Base-by-base conservation (phyloP, 1,284 basidiomycete genomes). In the Cryptococcus hybrid region DNA sequence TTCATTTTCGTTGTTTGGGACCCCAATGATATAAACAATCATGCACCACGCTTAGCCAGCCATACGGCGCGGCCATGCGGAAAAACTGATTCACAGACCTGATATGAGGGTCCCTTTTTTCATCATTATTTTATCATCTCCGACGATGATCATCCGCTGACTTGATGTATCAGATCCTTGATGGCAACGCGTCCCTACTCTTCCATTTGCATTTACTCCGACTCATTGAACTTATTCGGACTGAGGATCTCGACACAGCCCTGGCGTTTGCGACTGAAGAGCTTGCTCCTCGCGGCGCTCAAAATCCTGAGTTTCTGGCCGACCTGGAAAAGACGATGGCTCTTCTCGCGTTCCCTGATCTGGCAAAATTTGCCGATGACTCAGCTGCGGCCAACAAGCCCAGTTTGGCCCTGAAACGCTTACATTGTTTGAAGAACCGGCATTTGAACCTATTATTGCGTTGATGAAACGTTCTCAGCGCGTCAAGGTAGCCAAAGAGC, bases 1-100 rank as follows among this genome's bases (percentile, higher is more conserved):
- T 55, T 42, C 39, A 42, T 45, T 24, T 34, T 52, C 51, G 36
- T 42, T 49, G 6, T 9, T 34, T 30, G 39, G 47, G 11, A 58
- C 67, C 73, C 73, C 76, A 75, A 89, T 78, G 91, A 94, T 94
- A 92, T 87, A 83, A 73, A 89, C 70, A 70, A 77, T 90, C 92
- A 96, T 97, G 94, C 94, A 98, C 94, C 94, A 97, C 93, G 89
- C 94, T 86, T 83, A 97, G 88, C 82, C 86, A 83, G 69, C 67
- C 64, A 66, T 61, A 51, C 47, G 40, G 69, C 71, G 65, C 62
- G 75, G 76, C 74, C 74, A 74, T 77, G 75, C 71, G 56, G 75
- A 78, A 74, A 55, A 70, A 71, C 65, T 65, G 70, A 71, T 68
- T 71, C 73, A 78, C 77, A 78, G 77, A 78, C 77, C 77, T 78